Base-by-base conservation (phyloP, 2,329 filamentous ascomycete species). In the Fusarium multiceps region DNA sequence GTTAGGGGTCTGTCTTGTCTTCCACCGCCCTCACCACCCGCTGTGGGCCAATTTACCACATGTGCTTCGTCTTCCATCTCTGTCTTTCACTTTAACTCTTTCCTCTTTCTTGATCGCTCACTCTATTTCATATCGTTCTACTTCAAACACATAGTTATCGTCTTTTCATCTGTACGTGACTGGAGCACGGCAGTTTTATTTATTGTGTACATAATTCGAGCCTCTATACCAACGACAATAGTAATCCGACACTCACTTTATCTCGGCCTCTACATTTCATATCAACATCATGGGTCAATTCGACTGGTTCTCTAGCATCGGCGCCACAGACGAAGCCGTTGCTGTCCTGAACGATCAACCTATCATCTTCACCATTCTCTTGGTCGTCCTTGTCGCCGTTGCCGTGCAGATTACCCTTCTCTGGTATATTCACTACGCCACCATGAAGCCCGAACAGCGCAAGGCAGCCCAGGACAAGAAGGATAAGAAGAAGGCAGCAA, bases 341-440 rank as follows among this genome's bases (percentile, higher is more conserved):
- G 86, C 86, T 68, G 83, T 85, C 55, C 81, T 89, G 76, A 89
- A 89, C 80, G 86, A 89, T 74, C 87, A 89, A 78, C 87, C 87
- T 23, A 80, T 85, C 65, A 81, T 89, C 56, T 88, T 89, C 80
- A 86, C 82, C 69, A 85, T 86, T 67, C 84, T 89, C 63, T 68
- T 89, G 68, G 77, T 88, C 75, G 86, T 87, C 63, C 80, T 89
- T 59, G 74, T 87, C 74, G 79, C 79, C 63, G 72, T 88, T 53
- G 81, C 81, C 64, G 74, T 84, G 11, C 80, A 88, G 71, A 77
- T 76, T 60, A 72, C 81, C 12, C 78, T 89, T 50, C 77, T 86
- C 56, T 88, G 85, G 85, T 88, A 83, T 79, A 89, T 89, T 74
- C 86, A 88, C 78, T 84, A 81, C 74, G 86, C 86, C 61, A 89